Conservation (phyloP, 345 rosid species). For the Boechera stricta region DNA sequence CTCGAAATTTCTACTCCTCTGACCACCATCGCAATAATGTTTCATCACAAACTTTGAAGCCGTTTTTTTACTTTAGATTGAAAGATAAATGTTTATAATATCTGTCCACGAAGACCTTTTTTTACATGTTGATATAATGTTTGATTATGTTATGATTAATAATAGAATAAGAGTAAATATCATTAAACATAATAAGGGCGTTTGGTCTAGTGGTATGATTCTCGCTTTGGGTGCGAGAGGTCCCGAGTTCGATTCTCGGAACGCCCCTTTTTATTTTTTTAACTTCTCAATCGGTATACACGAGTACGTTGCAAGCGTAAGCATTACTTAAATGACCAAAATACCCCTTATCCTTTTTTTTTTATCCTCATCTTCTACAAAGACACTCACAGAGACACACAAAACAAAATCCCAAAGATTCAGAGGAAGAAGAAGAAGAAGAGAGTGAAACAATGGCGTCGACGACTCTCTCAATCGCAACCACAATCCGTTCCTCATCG, state of each 20-base stretch:
- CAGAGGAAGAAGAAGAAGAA: neutral
- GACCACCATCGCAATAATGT: no score
- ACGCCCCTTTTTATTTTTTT: conserved; percentile 39
- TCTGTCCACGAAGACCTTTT: no score
- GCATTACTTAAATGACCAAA: neutral
- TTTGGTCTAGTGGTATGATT: conserved; percentile 87
- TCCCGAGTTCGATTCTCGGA: conserved; percentile 91
- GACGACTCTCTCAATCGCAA: conserved; percentile 49
- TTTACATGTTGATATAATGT: no score
- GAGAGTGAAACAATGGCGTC: conserved; percentile 49
- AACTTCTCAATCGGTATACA: neutral
- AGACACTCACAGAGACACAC: neutral
- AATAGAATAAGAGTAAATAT: no score
- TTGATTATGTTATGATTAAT: no score
- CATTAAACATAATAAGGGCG: conserved; percentile 39
- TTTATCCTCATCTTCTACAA: conserved; percentile 23
- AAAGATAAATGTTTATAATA: no score
- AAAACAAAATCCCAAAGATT: neutral
- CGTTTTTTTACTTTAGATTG: no score
- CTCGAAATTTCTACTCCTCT: no score
- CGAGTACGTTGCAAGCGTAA: neutral
- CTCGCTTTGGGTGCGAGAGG: conserved; percentile 91
- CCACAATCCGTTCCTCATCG: conserved; percentile 49
- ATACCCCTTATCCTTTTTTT: conserved; percentile 45
- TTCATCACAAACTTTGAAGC: no score